Evolutionary conservation across 2,329 filamentous ascomycete species (phyloP), one percentile per base, ranked within the genome.

Genomic region (Malbranchea zuffiana): DNA sequence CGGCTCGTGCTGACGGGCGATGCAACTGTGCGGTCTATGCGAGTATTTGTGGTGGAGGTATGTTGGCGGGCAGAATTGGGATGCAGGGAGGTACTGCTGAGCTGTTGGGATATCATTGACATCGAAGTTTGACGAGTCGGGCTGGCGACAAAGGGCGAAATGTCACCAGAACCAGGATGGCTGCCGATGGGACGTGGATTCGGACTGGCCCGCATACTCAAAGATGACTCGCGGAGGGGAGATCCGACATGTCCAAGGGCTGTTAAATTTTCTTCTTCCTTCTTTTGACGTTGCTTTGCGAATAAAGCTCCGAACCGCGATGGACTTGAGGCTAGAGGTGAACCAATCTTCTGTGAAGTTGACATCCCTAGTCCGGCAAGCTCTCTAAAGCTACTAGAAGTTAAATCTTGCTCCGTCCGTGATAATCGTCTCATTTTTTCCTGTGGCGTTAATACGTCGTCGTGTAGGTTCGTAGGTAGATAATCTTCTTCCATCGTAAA

Each of bases 401-500:
- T 64, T 48, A 59, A 40, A 3, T 75, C 72, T 37, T 67, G 63
- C 32, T 75, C 71, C 10, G 70, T 71, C 30, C 73, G 66, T 8
- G 74, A 78, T 35, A 74, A 66, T 12, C 74, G 66, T 30, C 74
- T 66, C 54, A 72, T 67, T 48, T 69, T 70, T 49, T 76, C 73
- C 46, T 76, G 72, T 0, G 74, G 74, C 0, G 72, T 75, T 21
- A 79, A 65, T 10, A 79, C 66, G 50, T 80, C 67, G 46, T 80
- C 75, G 44, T 75, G 73, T 30, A 80, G 57, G 38, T 69, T 74
- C 18, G 69, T 81, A 0, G 88, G 90, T 6, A 96, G 69, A 50
- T 90, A 83, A 51, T 93, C 86, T 52, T 93, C 87, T 56, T 93
- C 84, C 50, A 90, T 88, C 19, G 80, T 74, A 51, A 92, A 90